Evolutionary conservation across 352 stramenopile genomes (phyloP), one percentile per base, ranked within the genome.

Genomic region (Globisporangium paddicum): DNA sequence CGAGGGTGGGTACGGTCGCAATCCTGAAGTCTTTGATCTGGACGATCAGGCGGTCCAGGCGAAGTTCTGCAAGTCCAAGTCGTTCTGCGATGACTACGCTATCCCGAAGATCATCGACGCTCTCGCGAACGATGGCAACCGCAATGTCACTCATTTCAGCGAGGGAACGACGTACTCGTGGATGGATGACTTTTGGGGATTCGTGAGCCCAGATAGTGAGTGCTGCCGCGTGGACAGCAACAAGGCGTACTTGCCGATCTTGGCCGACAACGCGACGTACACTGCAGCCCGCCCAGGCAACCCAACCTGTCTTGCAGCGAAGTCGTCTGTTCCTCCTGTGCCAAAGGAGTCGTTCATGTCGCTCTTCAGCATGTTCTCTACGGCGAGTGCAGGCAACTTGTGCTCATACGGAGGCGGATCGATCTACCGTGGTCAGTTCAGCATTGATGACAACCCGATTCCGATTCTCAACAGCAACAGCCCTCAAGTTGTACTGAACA

Each of bases 181-280:
- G 78, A 81, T 87, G 61, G 78, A 88, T 37, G 73, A 86, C 48
- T 83, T 79, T 56, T 87, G 76, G 76, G 73, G 73, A 32, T 88
- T 88, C 54, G 72, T 82, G 2, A 84, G 67, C 41, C 71, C 78
- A 2, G 72, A 86, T 50, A 81, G 70, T 38, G 78, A 85, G 41
- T 88, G 78, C 49, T 88, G 78, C 21, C 74, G 74, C 45, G 72
- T 86, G 48, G 69, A 88, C 55, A 69, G 60, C 41, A 52, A 68
- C 16, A 62, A 57, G 0, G 63, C 64, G 18, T 88, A 87, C 55
- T 59, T 82, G 35, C 72, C 78, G 16, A 74, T 86, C 30, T 59
- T 82, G 44, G 56, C 53, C 7, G 67, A 63, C 37, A 82, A 88
- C 44, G 48, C 75, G 7, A 72, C 73, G 28, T 86, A 86, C 66